Conservation (phyloP, 306 rosid species). For the Canavalia gladiata region DNA sequence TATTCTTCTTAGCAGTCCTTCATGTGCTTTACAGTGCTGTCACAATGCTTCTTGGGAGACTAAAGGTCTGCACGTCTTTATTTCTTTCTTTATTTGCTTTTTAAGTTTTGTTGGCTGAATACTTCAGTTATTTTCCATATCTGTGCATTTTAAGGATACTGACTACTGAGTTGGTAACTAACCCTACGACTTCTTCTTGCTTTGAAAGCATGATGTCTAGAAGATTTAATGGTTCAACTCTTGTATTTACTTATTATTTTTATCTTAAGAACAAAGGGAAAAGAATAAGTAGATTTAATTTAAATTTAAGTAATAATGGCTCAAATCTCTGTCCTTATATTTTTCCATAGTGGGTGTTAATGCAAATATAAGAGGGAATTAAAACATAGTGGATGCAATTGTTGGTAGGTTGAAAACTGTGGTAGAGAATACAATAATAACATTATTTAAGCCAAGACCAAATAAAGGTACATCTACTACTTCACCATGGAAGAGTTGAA, state of each 20-base stretch:
- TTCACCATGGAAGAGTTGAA: constrained; percentile 13
- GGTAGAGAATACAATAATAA: neutral
- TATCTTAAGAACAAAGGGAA: neutral
- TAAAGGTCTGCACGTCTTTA: constrained; percentile 65
- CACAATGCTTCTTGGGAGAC: constrained; percentile 98
- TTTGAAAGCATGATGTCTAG: constrained; percentile 5
- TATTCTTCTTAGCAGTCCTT: constrained; percentile 91
- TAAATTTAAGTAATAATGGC: neutral
- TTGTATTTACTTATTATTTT: constrained; percentile 20
- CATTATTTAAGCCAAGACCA: constrained; percentile 20
- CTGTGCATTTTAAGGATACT: constrained; percentile 13
- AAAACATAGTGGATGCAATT: constrained; percentile 14
- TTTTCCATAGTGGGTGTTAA: neutral
- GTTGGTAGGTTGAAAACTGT: constrained; percentile 16
- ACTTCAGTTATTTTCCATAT: constrained; percentile 18
- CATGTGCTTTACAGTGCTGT: constrained; percentile 87
- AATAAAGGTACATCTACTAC: constrained; percentile 9
- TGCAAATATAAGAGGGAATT: neutral
- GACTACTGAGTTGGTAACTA: neutral
- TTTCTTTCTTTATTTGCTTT: neutral
- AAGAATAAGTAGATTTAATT: neutral
- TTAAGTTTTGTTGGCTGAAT: neutral
- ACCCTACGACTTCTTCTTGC: neutral
- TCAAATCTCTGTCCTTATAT: neutral
- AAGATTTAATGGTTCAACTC: constrained; percentile 13